Base-by-base conservation (phyloP, 2,329 filamentous ascomycete genomes). In the Westerdykella sp. region DNA sequence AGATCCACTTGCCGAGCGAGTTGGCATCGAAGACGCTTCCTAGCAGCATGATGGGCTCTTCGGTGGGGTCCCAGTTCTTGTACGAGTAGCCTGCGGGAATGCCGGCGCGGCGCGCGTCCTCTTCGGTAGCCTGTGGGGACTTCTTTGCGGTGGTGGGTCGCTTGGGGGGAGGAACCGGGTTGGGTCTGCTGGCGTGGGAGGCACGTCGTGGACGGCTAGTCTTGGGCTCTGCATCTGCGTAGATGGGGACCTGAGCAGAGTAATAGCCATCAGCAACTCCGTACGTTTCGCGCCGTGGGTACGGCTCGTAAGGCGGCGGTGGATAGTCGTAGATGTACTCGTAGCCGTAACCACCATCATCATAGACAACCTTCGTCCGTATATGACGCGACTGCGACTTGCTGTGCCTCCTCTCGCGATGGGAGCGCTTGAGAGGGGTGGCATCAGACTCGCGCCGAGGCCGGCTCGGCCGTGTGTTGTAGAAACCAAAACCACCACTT, bases 1-100 rank as follows among this genome's bases (percentile, higher is more conserved):
- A 98, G 62, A 98, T 94, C 93, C 93, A 98, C 72, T 96, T 96
- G 61, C 93, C 93, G 23, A 98, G 78, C 21, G 88, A 95, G 77
- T 97, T 96, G 62, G 91, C 87, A 64, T 97, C 93, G 62, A 97
- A 97, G 44, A 97, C 93, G 63, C 87, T 95, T 40, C 93, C 93
- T 16, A 97, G 78, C 21, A 98, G 79, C 63, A 96, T 83, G 65
- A 98, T 96, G 40, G 93, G 93, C 55, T 89, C 83, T 73, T 97
- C 91, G 22, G 81, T 83, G 1, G 91, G 91, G 65, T 98, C 93
- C 93, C 93, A 97, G 73, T 97, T 95, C 77, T 97, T 97, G 64
- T 91, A 81, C 21, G 88, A 95, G 73, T 94, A 98, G 49, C 93
- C 91, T 1, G 81, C 69, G 2, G 93, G 90, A 44, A 98, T 96